Percentiles rank a stretch among this genome's conserved stretches.
These are phyloP conservation scores for Cystobasidium onofrii DNA, from an alignment of 768 basidiomycete genomes.

Conservation along the genomic window DNA sequence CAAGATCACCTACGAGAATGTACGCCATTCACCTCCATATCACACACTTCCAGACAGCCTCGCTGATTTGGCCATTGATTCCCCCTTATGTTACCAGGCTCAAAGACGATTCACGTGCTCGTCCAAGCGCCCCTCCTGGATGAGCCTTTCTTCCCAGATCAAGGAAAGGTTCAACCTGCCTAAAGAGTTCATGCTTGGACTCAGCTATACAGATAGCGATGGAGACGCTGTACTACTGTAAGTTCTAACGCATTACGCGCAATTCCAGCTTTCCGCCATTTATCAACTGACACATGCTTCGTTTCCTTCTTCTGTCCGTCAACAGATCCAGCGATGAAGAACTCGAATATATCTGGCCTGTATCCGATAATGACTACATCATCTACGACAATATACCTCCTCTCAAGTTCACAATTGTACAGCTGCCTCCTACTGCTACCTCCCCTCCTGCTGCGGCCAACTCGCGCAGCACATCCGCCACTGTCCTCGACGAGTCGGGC, in stretches of 20 bases:
- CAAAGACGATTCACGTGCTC: slow-evolving; percentile 11
- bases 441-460: background rate
- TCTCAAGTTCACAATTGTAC: slow-evolving; percentile 4
- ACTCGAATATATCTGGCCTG: slow-evolving; percentile 22
- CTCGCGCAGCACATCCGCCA: background rate
- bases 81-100: too few relatives aligned
- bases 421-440: background rate
- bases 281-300: background rate
- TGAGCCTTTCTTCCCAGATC: background rate
- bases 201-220: slow-evolving; percentile 4
- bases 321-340: slow-evolving; percentile 1
- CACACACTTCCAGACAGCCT: too few relatives aligned
- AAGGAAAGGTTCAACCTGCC: slow-evolving; percentile 10
- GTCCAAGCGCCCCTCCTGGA: slow-evolving; percentile 7
- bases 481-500: background rate
- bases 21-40: background rate
- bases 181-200: background rate
- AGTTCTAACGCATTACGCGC: background rate
- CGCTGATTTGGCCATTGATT: too few relatives aligned
- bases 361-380: background rate
- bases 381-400: background rate
- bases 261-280: background rate
- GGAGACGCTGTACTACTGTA: slow-evolving; percentile 3
- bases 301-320: background rate
- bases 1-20: slow-evolving; percentile 9